These are phyloP conservation scores for grape (Vitis vinifera) DNA, from an alignment of 164 flowering plant species.

Conservation along the genomic window ASM3070453v1 NC_081812.1:17458001-17458500, in stretches of 20 bases:
- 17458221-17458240: slow-evolving; percentile 74
- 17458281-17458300: slow-evolving; percentile 56
- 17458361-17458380: slow-evolving; percentile 22
- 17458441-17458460: slow-evolving; percentile 89
- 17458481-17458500: slow-evolving; percentile 78
- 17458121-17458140: slow-evolving; percentile 74
- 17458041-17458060: neutral
- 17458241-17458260: slow-evolving; percentile 64
- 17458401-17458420: slow-evolving; percentile 62
- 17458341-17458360: too few relatives aligned
- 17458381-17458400: slow-evolving; percentile 80
- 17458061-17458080: slow-evolving; percentile 68
- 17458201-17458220: slow-evolving; percentile 41
- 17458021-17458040: too few relatives aligned
- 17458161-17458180: slow-evolving; percentile 33
- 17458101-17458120: slow-evolving; percentile 72
- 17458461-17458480: slow-evolving; percentile 92
- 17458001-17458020: too few relatives aligned
- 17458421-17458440: slow-evolving; percentile 85
- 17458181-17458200: neutral
- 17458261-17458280: slow-evolving; percentile 78
- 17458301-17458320: neutral
- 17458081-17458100: slow-evolving; percentile 71
- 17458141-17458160: slow-evolving; percentile 82
- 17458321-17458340: neutral